Percentiles rank a stretch among this genome's conserved stretches.
These are phyloP conservation scores for Ocimum tenuiflorum DNA, from an alignment of 257 asterid genomes.

Conservation along the genomic window DNA sequence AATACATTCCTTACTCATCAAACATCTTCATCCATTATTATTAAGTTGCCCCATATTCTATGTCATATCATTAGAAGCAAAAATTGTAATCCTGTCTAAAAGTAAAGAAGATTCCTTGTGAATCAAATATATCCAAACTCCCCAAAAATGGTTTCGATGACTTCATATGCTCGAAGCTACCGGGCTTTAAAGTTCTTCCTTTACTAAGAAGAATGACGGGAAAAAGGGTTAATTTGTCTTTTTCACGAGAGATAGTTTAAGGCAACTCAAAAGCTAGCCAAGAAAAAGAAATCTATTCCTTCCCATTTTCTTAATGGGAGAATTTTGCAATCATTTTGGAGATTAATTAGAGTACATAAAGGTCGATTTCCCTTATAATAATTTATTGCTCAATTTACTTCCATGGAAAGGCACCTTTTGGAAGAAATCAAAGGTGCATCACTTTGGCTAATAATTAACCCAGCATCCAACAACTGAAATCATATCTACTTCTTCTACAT, in stretches of 20 bases:
- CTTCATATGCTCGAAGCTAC: constrained; percentile 53
- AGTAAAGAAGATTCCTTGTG: no score
- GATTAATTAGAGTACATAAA: background rate
- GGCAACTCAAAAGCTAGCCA: constrained; percentile 30
- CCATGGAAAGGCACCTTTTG: background rate
- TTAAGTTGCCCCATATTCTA: no score
- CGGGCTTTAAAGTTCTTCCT: constrained; percentile 34
- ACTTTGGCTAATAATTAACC: background rate
- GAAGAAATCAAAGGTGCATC: background rate
- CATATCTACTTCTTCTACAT: background rate
- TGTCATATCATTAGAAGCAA: no score
- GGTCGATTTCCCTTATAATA: background rate
- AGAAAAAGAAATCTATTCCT: constrained; percentile 33
- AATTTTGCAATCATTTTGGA: constrained; percentile 11
- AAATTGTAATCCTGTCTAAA: no score
- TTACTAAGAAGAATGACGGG: constrained; percentile 17
- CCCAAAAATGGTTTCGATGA: constrained; percentile 32
- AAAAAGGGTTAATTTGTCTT: constrained; percentile 32
- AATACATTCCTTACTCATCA: background rate
- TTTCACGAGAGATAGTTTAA: constrained; percentile 21
- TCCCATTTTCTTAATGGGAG: constrained; percentile 28
- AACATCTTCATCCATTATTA: no score
- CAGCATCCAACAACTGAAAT: background rate
- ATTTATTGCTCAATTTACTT: background rate
- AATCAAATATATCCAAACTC: background rate